Evolutionary conservation across 2,329 filamentous ascomycete species (phyloP), one percentile per base, ranked within the genome.

Genomic region (Diaporthe sp.): DNA sequence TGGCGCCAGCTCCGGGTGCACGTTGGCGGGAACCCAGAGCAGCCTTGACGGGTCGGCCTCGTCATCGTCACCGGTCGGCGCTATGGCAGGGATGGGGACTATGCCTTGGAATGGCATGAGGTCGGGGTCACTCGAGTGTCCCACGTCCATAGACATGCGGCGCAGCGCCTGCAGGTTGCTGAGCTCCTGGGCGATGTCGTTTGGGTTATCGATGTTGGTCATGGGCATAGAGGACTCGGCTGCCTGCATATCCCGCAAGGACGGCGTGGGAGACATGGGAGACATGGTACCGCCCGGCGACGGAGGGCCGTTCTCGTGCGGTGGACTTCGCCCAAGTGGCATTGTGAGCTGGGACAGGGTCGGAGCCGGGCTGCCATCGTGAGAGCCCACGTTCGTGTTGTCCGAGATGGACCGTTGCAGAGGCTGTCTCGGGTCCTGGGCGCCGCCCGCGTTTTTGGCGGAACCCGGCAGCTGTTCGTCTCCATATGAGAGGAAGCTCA

Each of bases 71-170:
- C 92, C 91, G 3, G 89, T 92, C 1, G 94, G 94, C 25, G 94
- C 93, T 77, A 93, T 90, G 25, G 93, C 89, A 3, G 94, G 92
- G 85, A 95, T 93, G 57, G 93, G 91, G 81, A 94, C 90, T 82
- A 92, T 87, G 71, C 88, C 88, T 73, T 90, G 90, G 81, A 94
- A 95, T 2, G 93, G 93, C 19, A 95, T 92, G 78, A 97, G 87
- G 82, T 97, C 94, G 0, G 94, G 92, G 79, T 94, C 92, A 76
- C 88, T 90, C 60, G 87, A 90, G 78, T 91, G 98, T 86, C 86
- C 91, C 79, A 98, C 94, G 82, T 97, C 96, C 95, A 98, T 98
- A 28, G 96, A 98, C 92, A 98, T 94, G 78, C 96, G 92, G 79
- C 96, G 91, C 77, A 98, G 90, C 2, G 96, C 96, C 83, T 98